Conservation (phyloP, 805 yeast genomes). For the Hanseniaspora meyeri region DNA sequence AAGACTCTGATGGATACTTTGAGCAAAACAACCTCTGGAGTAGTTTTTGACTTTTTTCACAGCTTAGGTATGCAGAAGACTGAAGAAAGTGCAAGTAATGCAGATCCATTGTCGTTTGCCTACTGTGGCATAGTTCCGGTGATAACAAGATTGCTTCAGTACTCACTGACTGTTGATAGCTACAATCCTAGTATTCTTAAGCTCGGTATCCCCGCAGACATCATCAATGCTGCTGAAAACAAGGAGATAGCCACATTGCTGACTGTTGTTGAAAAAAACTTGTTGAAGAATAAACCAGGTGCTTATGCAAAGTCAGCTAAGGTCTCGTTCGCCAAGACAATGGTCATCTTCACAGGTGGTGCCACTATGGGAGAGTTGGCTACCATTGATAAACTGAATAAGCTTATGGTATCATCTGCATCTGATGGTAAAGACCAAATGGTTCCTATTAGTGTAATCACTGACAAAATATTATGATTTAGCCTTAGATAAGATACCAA, state of each 20-base stretch:
- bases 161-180: conserved; percentile 3
- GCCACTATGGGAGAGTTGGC: conserved; percentile 74
- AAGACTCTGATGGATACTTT: background rate
- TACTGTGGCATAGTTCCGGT: conserved; percentile 79
- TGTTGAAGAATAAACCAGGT: conserved; percentile 6
- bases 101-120: conserved; percentile 35
- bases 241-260: background rate
- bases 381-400: conserved; percentile 39
- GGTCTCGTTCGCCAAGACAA: background rate
- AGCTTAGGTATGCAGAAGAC: background rate
- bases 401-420: conserved; percentile 20
- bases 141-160: conserved; percentile 53
- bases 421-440: conserved; percentile 30
- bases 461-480: background rate
- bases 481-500: background rate
- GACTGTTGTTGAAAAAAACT: background rate
- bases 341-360: conserved; percentile 68
- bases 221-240: background rate
- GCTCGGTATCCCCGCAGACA: background rate
- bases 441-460: conserved; percentile 27
- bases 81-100: background rate
- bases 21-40: conserved; percentile 3
- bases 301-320: background rate
- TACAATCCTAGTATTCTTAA: conserved; percentile 5
- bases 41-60: background rate